Conservation (phyloP, 306 rosid species). For the Corylus heterophylla region DNA sequence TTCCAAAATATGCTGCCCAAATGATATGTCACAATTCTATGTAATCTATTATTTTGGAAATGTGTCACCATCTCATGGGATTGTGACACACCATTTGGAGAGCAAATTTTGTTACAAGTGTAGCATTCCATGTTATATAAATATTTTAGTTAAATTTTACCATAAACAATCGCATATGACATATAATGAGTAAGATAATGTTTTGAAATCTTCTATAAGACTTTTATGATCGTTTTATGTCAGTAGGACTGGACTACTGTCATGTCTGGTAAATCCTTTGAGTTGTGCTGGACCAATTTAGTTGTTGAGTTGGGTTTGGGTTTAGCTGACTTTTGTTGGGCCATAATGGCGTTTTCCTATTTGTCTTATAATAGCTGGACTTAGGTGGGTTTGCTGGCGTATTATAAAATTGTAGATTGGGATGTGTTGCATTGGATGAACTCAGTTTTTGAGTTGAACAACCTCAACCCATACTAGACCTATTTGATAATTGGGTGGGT, state of each 20-base stretch:
- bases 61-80: too few species aligned
- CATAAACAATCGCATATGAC: neutral
- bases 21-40: too few species aligned
- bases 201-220: neutral
- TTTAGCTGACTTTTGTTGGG: neutral
- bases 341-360: neutral
- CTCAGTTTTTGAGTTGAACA: neutral
- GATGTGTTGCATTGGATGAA: neutral
- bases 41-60: too few species aligned
- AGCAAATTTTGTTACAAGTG: too few species aligned
- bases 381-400: neutral
- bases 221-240: neutral
- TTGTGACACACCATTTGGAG: too few species aligned
- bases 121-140: neutral
- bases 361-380: neutral
- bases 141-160: neutral
- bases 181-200: neutral
- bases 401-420: neutral
- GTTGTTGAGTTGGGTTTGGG: neutral
- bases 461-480: neutral
- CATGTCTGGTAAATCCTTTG: neutral
- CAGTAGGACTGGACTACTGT: neutral
- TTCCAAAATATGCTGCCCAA: too few species aligned
- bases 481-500: neutral
- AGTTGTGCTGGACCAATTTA: neutral